Conservation (phyloP, 345 rosid species). For the Eucalyptus lansdowneana region DNA sequence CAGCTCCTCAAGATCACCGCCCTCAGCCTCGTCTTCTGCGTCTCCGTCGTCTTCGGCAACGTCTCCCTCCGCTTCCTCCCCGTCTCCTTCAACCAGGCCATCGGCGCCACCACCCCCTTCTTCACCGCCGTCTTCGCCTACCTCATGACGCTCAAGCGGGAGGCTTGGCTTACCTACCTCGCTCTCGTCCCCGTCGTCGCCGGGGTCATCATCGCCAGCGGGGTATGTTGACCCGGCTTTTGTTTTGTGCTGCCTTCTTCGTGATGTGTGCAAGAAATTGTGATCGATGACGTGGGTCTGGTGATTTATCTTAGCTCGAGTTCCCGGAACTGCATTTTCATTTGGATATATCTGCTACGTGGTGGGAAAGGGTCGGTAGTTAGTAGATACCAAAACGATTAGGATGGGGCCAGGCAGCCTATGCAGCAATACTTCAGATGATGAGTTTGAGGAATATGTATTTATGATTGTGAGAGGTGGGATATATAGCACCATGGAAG, state of each 20-base stretch:
- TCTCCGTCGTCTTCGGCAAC: slow-evolving; percentile 94
- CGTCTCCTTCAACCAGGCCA: slow-evolving; percentile 86
- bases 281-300: background rate
- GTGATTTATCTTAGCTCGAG: background rate
- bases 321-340: background rate
- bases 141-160: slow-evolving; percentile 72
- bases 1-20: slow-evolving; percentile 93
- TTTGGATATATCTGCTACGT: background rate
- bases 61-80: slow-evolving; percentile 75
- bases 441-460: background rate
- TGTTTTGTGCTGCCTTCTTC: background rate
- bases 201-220: slow-evolving; percentile 97
- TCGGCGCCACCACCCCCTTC: slow-evolving; percentile 98
- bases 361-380: background rate
- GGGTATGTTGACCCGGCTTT: slow-evolving; percentile 27
- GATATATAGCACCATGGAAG: background rate
- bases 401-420: background rate
- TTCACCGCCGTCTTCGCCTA: slow-evolving; percentile 97
- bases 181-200: slow-evolving; percentile 89
- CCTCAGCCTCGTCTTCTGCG: slow-evolving; percentile 78
- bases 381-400: background rate
- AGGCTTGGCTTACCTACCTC: slow-evolving; percentile 93
- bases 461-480: background rate
- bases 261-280: background rate
- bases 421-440: background rate